These are phyloP conservation scores for Crithidia acanthocephali DNA, from an alignment of 208 protist genomes.

Conservation along the genomic window DNA sequence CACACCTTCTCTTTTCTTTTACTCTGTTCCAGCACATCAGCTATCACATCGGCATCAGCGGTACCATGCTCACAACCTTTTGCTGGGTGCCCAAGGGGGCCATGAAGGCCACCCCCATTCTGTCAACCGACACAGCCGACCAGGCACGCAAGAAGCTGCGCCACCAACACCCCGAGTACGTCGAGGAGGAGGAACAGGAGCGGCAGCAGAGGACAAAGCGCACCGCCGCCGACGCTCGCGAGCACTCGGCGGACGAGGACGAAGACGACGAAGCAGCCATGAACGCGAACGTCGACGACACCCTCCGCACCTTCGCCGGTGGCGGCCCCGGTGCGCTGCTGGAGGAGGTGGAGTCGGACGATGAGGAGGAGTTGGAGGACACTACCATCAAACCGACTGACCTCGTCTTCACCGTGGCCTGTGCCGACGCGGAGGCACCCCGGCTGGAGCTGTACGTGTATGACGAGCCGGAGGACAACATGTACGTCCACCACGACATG, in stretches of 20 bases:
- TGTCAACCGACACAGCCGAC: conserved; percentile 77
- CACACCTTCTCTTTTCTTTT: not conserved
- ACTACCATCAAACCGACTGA: conserved; percentile 93
- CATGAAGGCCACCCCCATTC: conserved; percentile 81
- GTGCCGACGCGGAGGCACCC: conserved; percentile 72
- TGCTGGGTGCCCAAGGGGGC: conserved; percentile 86
- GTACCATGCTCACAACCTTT: conserved; percentile 81
- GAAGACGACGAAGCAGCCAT: conserved; percentile 43
- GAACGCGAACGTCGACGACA: conserved; percentile 51
- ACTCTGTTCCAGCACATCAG: too few relatives aligned
- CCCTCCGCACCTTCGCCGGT: conserved; percentile 69
- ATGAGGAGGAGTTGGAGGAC: conserved; percentile 93
- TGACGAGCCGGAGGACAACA: conserved; percentile 95
- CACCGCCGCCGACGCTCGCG: conserved; percentile 10
- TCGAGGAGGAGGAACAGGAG: conserved; percentile 51
- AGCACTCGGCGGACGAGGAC: conserved; percentile 29
- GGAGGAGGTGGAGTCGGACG: conserved; percentile 83
- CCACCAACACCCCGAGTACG: conserved; percentile 69
- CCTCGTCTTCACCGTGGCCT: conserved; percentile 71
- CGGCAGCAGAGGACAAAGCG: conserved; percentile 3
- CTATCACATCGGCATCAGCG: too few relatives aligned
- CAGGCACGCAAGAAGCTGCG: conserved; percentile 74
- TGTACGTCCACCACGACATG: conserved; percentile 98
- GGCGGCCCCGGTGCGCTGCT: conserved; percentile 71
- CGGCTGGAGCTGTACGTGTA: conserved; percentile 96